phyloP scores from a whole-genome alignment of 805 yeast species.

The Saccharomycopsis sp. region DNA sequence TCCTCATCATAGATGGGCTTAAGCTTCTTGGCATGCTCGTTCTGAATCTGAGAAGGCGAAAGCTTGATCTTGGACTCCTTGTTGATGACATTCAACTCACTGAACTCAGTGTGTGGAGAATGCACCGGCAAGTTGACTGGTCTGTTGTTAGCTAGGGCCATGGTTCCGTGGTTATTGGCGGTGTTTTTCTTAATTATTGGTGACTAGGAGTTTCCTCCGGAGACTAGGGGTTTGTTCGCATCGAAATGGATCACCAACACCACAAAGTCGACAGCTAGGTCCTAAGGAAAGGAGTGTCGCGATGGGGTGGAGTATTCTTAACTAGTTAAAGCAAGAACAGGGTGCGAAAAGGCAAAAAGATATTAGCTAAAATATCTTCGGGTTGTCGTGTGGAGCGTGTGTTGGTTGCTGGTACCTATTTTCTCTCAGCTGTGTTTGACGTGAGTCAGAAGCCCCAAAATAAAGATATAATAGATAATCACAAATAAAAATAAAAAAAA shows the following conservation, averaged over 20 bases:
- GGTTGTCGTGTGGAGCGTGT: neutral
- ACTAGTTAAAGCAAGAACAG: conserved; percentile 1
- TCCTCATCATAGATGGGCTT: neutral
- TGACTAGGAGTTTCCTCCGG: neutral
- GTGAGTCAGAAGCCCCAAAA: neutral
- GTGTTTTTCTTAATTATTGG: neutral
- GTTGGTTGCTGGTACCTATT: neutral
- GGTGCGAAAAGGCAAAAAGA: neutral
- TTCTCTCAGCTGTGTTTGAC: neutral
- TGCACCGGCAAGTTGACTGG: conserved; percentile 16
- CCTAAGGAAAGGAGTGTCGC: neutral
- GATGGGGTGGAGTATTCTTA: neutral
- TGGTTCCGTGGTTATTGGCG: neutral
- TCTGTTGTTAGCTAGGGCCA: conserved; percentile 14
- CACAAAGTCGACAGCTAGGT: too few relatives aligned
- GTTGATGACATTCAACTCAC: conserved; percentile 7
- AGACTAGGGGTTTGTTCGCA: neutral
- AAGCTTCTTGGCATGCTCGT: neutral
- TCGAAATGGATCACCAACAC: neutral
- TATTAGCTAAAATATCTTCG: neutral
- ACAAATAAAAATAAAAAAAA: too few relatives aligned
- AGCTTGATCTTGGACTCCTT: conserved; percentile 10
- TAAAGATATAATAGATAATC: neutral
- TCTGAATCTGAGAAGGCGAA: conserved; percentile 14
- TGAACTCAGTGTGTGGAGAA: conserved; percentile 17